Evolutionary conservation across 2,329 filamentous ascomycete genomes (phyloP).

Genomic region (Amesomyces nigricolor): DNA sequence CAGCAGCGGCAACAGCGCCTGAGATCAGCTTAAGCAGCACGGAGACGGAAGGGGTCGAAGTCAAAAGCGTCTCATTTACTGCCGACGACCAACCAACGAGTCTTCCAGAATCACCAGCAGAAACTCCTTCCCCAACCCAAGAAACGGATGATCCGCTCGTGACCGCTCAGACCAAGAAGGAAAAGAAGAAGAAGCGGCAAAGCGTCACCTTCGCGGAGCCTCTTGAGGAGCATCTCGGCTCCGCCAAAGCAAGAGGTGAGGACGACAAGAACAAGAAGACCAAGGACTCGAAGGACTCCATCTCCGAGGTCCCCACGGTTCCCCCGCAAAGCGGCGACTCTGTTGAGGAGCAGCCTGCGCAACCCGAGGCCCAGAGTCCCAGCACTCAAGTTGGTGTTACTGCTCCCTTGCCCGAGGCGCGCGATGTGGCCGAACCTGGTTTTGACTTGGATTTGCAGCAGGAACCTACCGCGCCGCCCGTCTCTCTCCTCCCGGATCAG

Average conservation of each 20-base stretch:
- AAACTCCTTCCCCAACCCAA: neutral
- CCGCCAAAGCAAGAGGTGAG: conserved; percentile 20
- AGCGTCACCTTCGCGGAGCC: conserved; percentile 22
- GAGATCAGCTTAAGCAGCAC: neutral
- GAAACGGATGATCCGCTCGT: conserved; percentile 6
- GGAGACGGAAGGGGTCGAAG: neutral
- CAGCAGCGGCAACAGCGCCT: neutral
- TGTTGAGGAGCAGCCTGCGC: conserved; percentile 6
- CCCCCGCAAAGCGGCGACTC: conserved; percentile 9
- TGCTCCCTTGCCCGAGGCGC: conserved; percentile 6
- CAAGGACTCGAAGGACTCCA: conserved; percentile 15
- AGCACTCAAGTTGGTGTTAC: conserved; percentile 18
- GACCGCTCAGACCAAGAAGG: conserved; percentile 30
- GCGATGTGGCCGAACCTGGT: conserved; percentile 6
- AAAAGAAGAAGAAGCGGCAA: conserved; percentile 30
- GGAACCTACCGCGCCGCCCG: conserved; percentile 8
- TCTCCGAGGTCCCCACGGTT: conserved; percentile 13
- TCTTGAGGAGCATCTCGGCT: conserved; percentile 18
- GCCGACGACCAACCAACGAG: neutral
- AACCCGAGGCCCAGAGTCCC: conserved; percentile 8
- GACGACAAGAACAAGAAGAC: conserved; percentile 14
- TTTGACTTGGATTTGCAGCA: conserved; percentile 16
- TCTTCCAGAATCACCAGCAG: neutral
- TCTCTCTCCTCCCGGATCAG: conserved; percentile 1
- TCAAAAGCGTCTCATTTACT: conserved; percentile 3